These are phyloP conservation scores for Camellia granthamiana DNA, from an alignment of 148 eudicot genomes.

Conservation along the genomic window DNA sequence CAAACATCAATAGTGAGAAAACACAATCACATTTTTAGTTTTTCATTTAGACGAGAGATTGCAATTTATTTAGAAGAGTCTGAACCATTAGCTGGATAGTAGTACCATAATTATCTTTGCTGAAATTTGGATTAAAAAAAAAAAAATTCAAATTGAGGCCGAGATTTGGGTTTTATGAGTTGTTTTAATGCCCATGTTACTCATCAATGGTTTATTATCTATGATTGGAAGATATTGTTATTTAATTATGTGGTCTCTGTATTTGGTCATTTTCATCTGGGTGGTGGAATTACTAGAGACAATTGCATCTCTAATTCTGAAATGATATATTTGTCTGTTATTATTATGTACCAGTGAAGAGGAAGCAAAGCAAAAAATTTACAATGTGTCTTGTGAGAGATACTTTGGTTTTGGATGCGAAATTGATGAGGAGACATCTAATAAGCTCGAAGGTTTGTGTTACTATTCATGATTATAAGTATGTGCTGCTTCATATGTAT, in stretches of 20 bases:
- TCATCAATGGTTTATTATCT: background rate
- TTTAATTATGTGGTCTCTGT: background rate
- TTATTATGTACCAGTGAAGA: slow-evolving; percentile 52
- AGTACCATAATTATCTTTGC: too few species aligned
- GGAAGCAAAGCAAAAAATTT: slow-evolving; percentile 87
- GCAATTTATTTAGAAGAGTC: too few species aligned
- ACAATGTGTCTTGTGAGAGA: slow-evolving; percentile 90
- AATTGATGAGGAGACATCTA: slow-evolving; percentile 92
- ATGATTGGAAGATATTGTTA: background rate
- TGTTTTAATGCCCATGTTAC: background rate
- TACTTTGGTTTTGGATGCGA: slow-evolving; percentile 97
- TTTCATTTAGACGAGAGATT: too few species aligned
- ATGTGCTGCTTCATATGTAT: background rate
- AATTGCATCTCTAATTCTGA: background rate
- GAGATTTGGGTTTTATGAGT: background rate
- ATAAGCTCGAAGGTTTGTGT: slow-evolving; percentile 82
- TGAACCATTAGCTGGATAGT: too few species aligned
- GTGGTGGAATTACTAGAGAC: background rate
- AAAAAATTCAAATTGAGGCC: too few species aligned
- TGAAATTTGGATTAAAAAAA: too few species aligned
- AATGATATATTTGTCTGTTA: background rate
- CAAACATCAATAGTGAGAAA: too few species aligned
- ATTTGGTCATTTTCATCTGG: background rate
- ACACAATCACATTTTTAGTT: too few species aligned
- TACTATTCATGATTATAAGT: background rate